Conservation (phyloP, 352 stramenopile genomes). For the Peronospora destructor region DNA sequence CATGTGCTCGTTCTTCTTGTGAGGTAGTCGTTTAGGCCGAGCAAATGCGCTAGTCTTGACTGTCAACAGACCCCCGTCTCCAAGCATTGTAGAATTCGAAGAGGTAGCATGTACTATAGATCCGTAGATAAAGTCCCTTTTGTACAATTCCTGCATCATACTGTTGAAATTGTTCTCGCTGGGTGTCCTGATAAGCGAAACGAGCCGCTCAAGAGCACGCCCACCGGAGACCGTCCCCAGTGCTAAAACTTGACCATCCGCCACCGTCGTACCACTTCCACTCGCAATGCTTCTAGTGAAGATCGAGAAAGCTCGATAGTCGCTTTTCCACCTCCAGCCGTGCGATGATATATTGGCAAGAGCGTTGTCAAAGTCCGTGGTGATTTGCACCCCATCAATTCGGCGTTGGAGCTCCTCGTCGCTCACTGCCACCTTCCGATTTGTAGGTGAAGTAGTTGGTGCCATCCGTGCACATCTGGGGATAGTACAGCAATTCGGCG, state of each 20-base stretch:
- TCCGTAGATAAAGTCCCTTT: conserved; percentile 42
- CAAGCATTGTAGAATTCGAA: neutral
- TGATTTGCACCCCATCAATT: conserved; percentile 17
- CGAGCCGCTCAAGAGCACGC: conserved; percentile 18
- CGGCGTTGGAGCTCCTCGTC: conserved; percentile 29
- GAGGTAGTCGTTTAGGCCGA: conserved; percentile 20
- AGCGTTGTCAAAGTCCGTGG: conserved; percentile 23
- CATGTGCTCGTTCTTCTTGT: conserved; percentile 39
- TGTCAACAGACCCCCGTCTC: conserved; percentile 12
- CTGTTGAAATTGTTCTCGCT: conserved; percentile 34
- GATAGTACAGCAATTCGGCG: conserved; percentile 11
- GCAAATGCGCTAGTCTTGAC: conserved; percentile 37
- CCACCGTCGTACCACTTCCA: conserved; percentile 10
- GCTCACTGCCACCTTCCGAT: conserved; percentile 22
- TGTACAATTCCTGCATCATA: conserved; percentile 36
- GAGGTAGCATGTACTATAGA: conserved; percentile 29
- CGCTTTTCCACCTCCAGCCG: conserved; percentile 32
- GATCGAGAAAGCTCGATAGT: conserved; percentile 26
- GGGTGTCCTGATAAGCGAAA: conserved; percentile 17
- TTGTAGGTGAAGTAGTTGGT: conserved; percentile 1
- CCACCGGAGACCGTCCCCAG: conserved; percentile 28
- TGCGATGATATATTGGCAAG: conserved; percentile 26
- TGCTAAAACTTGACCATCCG: conserved; percentile 21
- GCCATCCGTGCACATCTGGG: conserved; percentile 8
- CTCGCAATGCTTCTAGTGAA: conserved; percentile 19